Evolutionary conservation across 2,329 filamentous ascomycete genomes (phyloP), one percentile per base, ranked within the genome.

Genomic region (Samsoniella hepiali): DNA sequence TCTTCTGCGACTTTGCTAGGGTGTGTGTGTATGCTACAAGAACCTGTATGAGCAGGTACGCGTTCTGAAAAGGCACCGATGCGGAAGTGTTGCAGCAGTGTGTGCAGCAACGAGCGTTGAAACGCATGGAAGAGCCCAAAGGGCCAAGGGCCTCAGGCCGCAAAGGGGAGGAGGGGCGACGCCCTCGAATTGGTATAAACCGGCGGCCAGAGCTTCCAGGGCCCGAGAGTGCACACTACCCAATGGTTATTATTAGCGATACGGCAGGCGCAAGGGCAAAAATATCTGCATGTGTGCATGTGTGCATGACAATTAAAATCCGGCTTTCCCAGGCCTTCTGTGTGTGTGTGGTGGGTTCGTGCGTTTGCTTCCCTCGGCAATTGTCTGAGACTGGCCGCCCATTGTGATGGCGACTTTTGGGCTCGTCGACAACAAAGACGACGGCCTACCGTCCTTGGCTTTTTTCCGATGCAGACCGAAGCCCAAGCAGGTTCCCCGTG

Each of bases 331-430:
- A 40, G 38, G 10, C 13, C 11, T 22, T 53, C 32, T 53, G 17
- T 4, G 8, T 40, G 34, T 27, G 22, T 5, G 7, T 45, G 38
- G 50, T 45, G 38, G 50, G 51, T 54, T 54, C n/a, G 32, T 7
- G 27, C 38, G 38, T 57, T 40, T 29, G 31, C 13, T 17, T 44
- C 40, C 45, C 27, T 50, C 57, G 57, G 57, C 57, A 58, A 50
- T 58, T 58, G 57, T n/a, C 53, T 42, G 50, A 15, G 45, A 49
- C 29, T 7, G 45, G 45, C 7, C 22, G 50, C 50, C 32, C 11
- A 38, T 8, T 38, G 36, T 10, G 36, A 38, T 10, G 9, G 10
- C 38, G 34, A 38, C 34, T 22, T 22, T 22, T 38, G 47, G 7
- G 47, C 22, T 29, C 45, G 22, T 50, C 3, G 27, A 32, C 13